Percentiles rank a stretch among this genome's conserved stretches.
phyloP scores from a whole-genome alignment of 176 grass and related monocot genomes.

The Rhynchospora tenuis region DNA sequence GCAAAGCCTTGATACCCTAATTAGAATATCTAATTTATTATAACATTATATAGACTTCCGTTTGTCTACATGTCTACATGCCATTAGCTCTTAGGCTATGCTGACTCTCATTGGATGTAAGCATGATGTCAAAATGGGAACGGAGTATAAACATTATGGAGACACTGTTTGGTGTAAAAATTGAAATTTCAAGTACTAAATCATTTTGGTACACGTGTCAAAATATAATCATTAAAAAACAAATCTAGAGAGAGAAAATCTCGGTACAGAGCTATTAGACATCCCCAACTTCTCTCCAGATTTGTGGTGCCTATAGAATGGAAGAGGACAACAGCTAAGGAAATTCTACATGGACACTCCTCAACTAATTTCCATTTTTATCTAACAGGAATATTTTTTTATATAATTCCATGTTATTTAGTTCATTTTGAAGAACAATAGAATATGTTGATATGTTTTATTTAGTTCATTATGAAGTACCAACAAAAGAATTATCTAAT shows the following conservation, averaged over 20 bases:
- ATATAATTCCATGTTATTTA: neutral
- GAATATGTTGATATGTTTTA: neutral
- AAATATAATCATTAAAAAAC: conserved; percentile 15
- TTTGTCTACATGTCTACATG: conserved; percentile 21
- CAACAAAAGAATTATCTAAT: no score
- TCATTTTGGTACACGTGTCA: conserved; percentile 17
- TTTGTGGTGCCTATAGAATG: neutral
- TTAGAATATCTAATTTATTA: neutral
- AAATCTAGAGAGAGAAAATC: conserved; percentile 10
- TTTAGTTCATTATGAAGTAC: no score
- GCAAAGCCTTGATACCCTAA: conserved; percentile 15
- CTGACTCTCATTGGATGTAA: conserved; percentile 7
- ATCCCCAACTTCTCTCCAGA: neutral
- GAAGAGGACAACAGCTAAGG: neutral
- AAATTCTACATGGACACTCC: neutral
- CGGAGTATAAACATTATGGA: neutral
- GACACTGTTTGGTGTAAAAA: conserved; percentile 13
- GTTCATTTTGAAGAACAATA: neutral
- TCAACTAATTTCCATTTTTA: neutral
- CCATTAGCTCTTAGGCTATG: neutral
- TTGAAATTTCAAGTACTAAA: conserved; percentile 13
- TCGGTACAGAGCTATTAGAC: neutral
- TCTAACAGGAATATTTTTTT: neutral
- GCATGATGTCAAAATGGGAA: conserved; percentile 19
- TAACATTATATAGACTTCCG: neutral